phyloP scores from a whole-genome alignment of 2,329 filamentous ascomycete genomes.

The Talaromyces piceae region DNA sequence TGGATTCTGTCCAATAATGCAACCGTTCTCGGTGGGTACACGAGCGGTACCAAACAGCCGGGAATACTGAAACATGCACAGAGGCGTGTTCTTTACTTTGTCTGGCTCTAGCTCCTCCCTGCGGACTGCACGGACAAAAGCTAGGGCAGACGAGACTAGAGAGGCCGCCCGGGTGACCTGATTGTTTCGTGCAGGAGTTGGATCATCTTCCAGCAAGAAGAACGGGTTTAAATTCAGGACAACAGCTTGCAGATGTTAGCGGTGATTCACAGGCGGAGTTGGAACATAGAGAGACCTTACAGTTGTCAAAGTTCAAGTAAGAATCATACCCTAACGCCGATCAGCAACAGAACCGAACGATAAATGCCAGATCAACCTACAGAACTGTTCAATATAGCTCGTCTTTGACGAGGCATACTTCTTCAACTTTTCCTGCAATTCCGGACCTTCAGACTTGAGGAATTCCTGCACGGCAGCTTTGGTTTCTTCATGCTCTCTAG shows the following conservation, averaged over 20 bases:
- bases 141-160: slow-evolving; percentile 78
- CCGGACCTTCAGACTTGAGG: slow-evolving; percentile 68
- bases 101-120: slow-evolving; percentile 91
- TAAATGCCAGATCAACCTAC: slow-evolving; percentile 51
- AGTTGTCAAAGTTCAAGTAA: slow-evolving; percentile 95
- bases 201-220: slow-evolving; percentile 94
- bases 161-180: slow-evolving; percentile 93
- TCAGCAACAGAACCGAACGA: slow-evolving; percentile 2
- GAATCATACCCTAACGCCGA: slow-evolving; percentile 82
- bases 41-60: slow-evolving; percentile 89
- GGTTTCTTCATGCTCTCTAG: slow-evolving; percentile 76
- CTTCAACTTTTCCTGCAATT: slow-evolving; percentile 81
- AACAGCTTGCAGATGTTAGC: slow-evolving; percentile 50
- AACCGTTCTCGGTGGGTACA: slow-evolving; percentile 88
- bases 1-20: slow-evolving; percentile 90
- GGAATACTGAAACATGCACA: slow-evolving; percentile 98
- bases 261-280: background rate
- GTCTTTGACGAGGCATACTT: slow-evolving; percentile 83
- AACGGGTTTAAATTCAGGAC: slow-evolving; percentile 97
- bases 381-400: slow-evolving; percentile 98
- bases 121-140: slow-evolving; percentile 86
- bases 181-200: slow-evolving; percentile 90
- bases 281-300: slow-evolving; percentile 25
- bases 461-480: slow-evolving; percentile 76
- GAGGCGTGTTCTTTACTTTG: slow-evolving; percentile 69